Evolutionary conservation across 371 early-diverging fungal genomes (phyloP).

Genomic region (Umbelopsis sp.): DNA sequence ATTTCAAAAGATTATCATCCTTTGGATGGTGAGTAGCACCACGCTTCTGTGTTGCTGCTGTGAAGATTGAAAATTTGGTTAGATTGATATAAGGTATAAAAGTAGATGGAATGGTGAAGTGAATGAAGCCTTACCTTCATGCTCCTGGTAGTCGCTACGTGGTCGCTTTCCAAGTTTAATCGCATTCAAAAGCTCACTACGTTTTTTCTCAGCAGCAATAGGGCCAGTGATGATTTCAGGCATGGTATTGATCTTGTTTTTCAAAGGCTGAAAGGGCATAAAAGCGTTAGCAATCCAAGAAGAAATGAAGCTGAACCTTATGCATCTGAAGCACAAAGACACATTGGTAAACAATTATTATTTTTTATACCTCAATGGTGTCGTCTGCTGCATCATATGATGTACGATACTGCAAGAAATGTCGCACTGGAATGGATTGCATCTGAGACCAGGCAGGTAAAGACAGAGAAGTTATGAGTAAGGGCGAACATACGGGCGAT

Average conservation of each 20-base stretch:
- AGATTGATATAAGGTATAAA: no score
- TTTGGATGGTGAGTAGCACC: slow-evolving; percentile 25
- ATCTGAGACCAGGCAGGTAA: slow-evolving; percentile 12
- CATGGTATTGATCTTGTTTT: slow-evolving; percentile 22
- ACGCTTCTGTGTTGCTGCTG: slow-evolving; percentile 2
- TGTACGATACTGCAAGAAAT: slow-evolving; percentile 28
- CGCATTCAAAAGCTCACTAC: slow-evolving; percentile 45
- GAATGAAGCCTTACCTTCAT: slow-evolving; percentile 29
- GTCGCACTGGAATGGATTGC: slow-evolving; percentile 24
- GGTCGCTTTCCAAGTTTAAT: slow-evolving; percentile 44
- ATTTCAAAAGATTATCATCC: slow-evolving; percentile 43
- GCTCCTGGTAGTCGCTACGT: slow-evolving; percentile 34
- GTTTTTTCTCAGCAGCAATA: slow-evolving; percentile 46
- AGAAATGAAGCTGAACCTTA: neutral
- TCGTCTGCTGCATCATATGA: slow-evolving; percentile 22
- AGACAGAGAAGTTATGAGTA: neutral
- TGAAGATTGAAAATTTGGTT: neutral
- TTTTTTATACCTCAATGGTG: slow-evolving; percentile 22
- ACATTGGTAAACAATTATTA: no score
- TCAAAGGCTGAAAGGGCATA: neutral
- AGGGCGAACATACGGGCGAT: no score
- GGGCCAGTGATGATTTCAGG: slow-evolving; percentile 47
- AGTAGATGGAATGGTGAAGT: neutral
- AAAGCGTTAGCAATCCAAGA: neutral
- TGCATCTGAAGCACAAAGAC: no score